phyloP scores from a whole-genome alignment of 2,329 filamentous ascomycete genomes.

The Didymella glomerata region DNA sequence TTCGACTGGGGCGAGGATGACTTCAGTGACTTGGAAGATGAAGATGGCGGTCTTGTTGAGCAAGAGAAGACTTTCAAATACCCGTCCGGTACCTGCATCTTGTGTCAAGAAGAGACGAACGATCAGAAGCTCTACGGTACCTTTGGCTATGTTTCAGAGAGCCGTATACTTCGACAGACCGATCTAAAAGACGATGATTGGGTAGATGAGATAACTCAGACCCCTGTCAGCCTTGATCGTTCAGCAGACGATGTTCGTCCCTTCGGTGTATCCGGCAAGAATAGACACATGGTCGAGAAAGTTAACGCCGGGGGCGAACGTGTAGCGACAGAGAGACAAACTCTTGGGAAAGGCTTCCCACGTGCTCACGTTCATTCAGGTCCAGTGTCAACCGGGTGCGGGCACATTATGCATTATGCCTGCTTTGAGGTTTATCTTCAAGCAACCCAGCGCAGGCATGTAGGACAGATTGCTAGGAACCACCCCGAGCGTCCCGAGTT shows the following conservation, averaged over 20 bases:
- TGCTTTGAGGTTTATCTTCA: constrained; percentile 94
- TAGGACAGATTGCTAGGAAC: constrained; percentile 90
- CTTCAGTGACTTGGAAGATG: constrained; percentile 76
- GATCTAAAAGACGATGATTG: constrained; percentile 82
- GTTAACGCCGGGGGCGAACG: constrained; percentile 75
- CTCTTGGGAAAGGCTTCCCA: constrained; percentile 89
- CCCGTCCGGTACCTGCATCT: constrained; percentile 89
- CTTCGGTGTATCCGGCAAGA: constrained; percentile 90
- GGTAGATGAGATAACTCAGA: constrained; percentile 81
- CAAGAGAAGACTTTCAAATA: constrained; percentile 86
- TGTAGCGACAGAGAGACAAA: constrained; percentile 78
- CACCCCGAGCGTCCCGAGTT: constrained; percentile 82
- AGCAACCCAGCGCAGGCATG: constrained; percentile 83
- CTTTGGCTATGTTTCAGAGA: constrained; percentile 88
- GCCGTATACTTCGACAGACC: constrained; percentile 85
- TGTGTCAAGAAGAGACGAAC: constrained; percentile 95
- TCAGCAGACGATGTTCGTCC: constrained; percentile 84
- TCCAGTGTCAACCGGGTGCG: constrained; percentile 88
- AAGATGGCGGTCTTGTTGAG: constrained; percentile 63
- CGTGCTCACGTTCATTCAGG: constrained; percentile 71
- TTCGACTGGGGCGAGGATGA: constrained; percentile 89
- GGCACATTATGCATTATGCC: constrained; percentile 97
- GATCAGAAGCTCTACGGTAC: constrained; percentile 90
- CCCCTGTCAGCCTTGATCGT: constrained; percentile 82
- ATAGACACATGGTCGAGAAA: constrained; percentile 79